A percentile compares a stretch with the other conserved stretches of the same genome.
These are phyloP conservation scores for Urtica urens DNA, from an alignment of 306 rosid species.

Conservation along the genomic window DNA sequence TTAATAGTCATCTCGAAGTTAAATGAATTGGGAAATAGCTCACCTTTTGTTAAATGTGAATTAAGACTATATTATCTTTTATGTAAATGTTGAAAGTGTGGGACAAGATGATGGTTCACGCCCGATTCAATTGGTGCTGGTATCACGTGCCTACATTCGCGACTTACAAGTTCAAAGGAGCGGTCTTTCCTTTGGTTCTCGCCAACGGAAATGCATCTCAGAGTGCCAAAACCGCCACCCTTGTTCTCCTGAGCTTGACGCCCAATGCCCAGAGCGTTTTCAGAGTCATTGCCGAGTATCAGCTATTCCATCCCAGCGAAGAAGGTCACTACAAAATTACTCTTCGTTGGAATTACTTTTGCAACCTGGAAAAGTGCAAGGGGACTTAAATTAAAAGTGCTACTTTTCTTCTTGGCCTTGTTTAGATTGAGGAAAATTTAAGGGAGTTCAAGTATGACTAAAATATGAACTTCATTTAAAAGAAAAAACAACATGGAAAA, in stretches of 20 bases:
- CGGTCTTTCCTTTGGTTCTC: constrained; percentile 67
- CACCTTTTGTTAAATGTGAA: no score
- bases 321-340: constrained; percentile 35
- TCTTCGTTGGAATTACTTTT: no score
- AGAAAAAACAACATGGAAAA: no score
- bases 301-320: constrained; percentile 70
- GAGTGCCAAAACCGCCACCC: constrained; percentile 69
- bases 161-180: constrained; percentile 71
- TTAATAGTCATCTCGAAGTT: no score
- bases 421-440: no score
- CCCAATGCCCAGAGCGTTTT: constrained; percentile 88
- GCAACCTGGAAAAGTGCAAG: no score
- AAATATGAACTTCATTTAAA: no score
- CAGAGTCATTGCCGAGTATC: constrained; percentile 79
- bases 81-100: constrained; percentile 53
- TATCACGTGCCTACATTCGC: constrained; percentile 83
- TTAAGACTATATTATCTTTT: no score
- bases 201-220: constrained; percentile 63
- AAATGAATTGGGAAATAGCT: no score
- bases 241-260: constrained; percentile 86
- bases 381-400: no score
- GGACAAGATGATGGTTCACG: constrained; percentile 96
- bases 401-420: no score
- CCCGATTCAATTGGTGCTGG: constrained; percentile 94
- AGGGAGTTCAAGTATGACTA: no score